phyloP scores from a whole-genome alignment of 495 filamentous ascomycete species.

The Penicillium robsamsonii region DNA sequence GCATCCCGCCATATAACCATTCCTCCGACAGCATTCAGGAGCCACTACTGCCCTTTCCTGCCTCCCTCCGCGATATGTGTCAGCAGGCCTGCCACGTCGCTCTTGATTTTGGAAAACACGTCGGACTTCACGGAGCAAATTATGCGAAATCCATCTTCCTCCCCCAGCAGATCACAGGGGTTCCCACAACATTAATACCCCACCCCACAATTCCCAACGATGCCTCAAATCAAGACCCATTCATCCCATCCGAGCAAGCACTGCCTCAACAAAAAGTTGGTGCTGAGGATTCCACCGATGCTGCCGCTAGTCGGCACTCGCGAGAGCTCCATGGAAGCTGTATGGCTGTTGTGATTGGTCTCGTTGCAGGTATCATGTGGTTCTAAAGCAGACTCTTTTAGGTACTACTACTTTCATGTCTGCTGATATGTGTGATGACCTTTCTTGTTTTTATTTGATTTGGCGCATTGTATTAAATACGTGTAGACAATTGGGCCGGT shows the following conservation, averaged over 20 bases:
- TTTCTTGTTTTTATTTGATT: constrained; percentile 16
- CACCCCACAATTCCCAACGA: not conserved
- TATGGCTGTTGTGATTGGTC: constrained; percentile 44
- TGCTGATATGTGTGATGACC: constrained; percentile 27
- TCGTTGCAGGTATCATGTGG: constrained; percentile 45
- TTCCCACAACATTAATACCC: not conserved
- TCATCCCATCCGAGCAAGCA: constrained; percentile 4
- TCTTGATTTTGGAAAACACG: constrained; percentile 13
- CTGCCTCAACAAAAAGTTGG: constrained; percentile 9
- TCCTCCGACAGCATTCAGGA: constrained; percentile 1
- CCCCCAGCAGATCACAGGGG: not conserved
- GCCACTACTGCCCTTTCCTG: constrained; percentile 10
- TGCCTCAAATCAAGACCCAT: not conserved
- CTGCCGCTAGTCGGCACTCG: constrained; percentile 28
- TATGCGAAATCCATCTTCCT: constrained; percentile 11
- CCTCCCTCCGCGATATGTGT: constrained; percentile 21
- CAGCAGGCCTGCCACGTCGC: constrained; percentile 38
- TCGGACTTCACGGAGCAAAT: constrained; percentile 6
- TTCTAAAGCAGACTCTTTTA: constrained; percentile 24
- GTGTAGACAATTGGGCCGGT: constrained; percentile 18
- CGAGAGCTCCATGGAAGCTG: constrained; percentile 38
- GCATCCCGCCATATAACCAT: constrained; percentile 8
- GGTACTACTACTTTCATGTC: constrained; percentile 2
- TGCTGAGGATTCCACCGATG: constrained; percentile 26
- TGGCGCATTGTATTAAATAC: constrained; percentile 13